A percentile compares a stretch with the other conserved stretches of the same genome.
Evolutionary conservation across 768 basidiomycete genomes (phyloP).

Genomic region (Sarcodon aspratus): DNA sequence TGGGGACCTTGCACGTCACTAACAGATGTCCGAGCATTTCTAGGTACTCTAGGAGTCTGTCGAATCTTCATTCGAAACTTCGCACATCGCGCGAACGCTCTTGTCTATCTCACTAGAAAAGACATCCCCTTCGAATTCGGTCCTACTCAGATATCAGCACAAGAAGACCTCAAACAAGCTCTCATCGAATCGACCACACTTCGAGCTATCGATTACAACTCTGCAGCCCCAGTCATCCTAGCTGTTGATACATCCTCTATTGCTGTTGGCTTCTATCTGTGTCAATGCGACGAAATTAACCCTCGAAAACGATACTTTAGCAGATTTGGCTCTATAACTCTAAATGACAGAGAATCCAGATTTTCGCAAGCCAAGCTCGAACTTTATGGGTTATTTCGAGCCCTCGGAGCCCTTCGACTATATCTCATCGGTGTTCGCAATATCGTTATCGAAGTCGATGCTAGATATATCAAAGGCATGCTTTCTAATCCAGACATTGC

Average conservation of each 20-base stretch:
- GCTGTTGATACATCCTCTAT: slow-evolving; percentile 11
- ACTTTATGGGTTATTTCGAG: slow-evolving; percentile 8
- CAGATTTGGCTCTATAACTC: slow-evolving; percentile 23
- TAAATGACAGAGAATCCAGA: slow-evolving; percentile 13
- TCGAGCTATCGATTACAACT: slow-evolving; percentile 5
- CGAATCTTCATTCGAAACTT: slow-evolving; percentile 12
- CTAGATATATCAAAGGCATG: not conserved
- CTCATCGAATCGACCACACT: slow-evolving; percentile 1
- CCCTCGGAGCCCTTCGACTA: slow-evolving; percentile 2
- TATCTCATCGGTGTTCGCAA: not conserved
- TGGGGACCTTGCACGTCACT: slow-evolving; percentile 11
- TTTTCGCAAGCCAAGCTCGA: slow-evolving; percentile 4
- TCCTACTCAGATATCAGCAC: slow-evolving; percentile 3
- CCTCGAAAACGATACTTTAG: slow-evolving; percentile 13
- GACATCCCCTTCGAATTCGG: slow-evolving; percentile 9
- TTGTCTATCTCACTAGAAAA: slow-evolving; percentile 11
- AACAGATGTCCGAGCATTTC: slow-evolving; percentile 14
- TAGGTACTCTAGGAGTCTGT: slow-evolving; percentile 11
- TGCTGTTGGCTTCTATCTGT: slow-evolving; percentile 11
- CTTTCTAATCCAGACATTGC: not conserved
- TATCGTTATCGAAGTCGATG: not conserved
- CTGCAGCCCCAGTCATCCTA: slow-evolving; percentile 1
- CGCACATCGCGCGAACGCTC: slow-evolving; percentile 6
- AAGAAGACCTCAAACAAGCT: slow-evolving; percentile 5
- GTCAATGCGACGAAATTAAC: slow-evolving; percentile 6